Percentiles rank a stretch among this genome's conserved stretches.
Evolutionary conservation across 768 basidiomycete genomes (phyloP).

Genomic region (Pisolithus albus): DNA sequence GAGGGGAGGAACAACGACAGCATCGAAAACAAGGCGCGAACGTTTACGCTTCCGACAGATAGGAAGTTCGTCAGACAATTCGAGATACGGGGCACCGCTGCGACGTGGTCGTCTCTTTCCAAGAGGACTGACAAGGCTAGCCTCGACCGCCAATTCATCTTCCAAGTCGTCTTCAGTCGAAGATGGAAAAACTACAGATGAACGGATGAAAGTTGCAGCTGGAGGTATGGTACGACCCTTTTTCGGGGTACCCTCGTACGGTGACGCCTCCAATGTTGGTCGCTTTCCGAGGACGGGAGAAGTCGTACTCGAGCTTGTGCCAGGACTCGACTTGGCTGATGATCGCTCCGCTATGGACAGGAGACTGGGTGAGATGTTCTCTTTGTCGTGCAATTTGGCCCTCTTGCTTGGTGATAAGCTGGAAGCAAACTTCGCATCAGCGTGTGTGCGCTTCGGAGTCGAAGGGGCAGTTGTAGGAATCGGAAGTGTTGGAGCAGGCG

Average conservation of each 20-base stretch:
- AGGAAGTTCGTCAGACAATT: not conserved
- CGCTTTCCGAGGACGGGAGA: slow-evolving; percentile 39
- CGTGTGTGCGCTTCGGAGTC: slow-evolving; percentile 28
- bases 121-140: slow-evolving; percentile 15
- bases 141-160: slow-evolving; percentile 24
- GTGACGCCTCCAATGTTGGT: slow-evolving; percentile 31
- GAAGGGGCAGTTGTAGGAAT: slow-evolving; percentile 22
- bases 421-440: slow-evolving; percentile 6
- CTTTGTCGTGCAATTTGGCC: slow-evolving; percentile 43
- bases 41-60: slow-evolving; percentile 35
- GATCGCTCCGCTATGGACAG: slow-evolving; percentile 43
- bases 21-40: slow-evolving; percentile 44
- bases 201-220: slow-evolving; percentile 19
- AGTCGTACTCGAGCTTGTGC: slow-evolving; percentile 7
- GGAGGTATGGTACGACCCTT: slow-evolving; percentile 15
- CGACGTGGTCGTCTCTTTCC: slow-evolving; percentile 5
- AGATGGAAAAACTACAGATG: slow-evolving; percentile 25
- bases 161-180: slow-evolving; percentile 22
- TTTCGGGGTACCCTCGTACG: slow-evolving; percentile 20
- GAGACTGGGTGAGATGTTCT: slow-evolving; percentile 46
- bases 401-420: slow-evolving; percentile 34
- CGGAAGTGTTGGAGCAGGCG: slow-evolving; percentile 22
- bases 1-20: slow-evolving; percentile 42
- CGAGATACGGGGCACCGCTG: not conserved
- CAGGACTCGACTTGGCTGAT: slow-evolving; percentile 30